Base-by-base conservation (phyloP, 352 stramenopile genomes). In the Globisporangium heterothallicum region DNA sequence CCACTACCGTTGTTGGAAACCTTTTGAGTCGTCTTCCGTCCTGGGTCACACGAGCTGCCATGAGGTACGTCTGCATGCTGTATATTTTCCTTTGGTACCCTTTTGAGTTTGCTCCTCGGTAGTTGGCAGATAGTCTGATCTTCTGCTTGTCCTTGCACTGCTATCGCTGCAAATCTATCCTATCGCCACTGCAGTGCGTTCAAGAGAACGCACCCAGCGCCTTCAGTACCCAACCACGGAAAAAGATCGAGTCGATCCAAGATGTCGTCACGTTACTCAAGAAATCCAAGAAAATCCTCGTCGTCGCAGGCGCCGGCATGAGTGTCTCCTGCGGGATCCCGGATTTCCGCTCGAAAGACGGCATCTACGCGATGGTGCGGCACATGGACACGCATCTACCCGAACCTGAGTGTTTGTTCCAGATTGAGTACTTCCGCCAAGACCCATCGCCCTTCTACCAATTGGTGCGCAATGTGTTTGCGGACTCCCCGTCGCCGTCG, bases 281-380 rank as follows among this genome's bases (percentile, higher is more conserved):
- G 51, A 68, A 74, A 10, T 64, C 80, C 25, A 90, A 91, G 56
- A 94, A 94, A 29, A 87, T 98, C 22, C 66, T 98, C 10, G 84
- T 97, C 12, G 74, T 98, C 40, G 82, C 82, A 9, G 94, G 95
- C 35, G 95, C 95, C 8, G 94, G 95, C 29, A 97, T 98, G 41
- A 97, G 82, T 58, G 93, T 97, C 16, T 97, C 86, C n/a, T 98
- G 93, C 49, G 97, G 97, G 22, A 99, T 99, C 57, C 97, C 97
- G 0, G 97, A 99, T 72, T 99, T 99, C 68, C 91, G 97, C 8
- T 97, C 88, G 6, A 85, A 88, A 46, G 76, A 90, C 53, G 84
- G 84, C 40, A 89, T 93, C 51, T 94, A 94, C 60, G 71, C 78
- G 49, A 89, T 92, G 74, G 72, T 86, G 30, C 66, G 77, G 25